phyloP scores from a whole-genome alignment of 805 yeast species.

The Metschnikowia picachoensis region DNA sequence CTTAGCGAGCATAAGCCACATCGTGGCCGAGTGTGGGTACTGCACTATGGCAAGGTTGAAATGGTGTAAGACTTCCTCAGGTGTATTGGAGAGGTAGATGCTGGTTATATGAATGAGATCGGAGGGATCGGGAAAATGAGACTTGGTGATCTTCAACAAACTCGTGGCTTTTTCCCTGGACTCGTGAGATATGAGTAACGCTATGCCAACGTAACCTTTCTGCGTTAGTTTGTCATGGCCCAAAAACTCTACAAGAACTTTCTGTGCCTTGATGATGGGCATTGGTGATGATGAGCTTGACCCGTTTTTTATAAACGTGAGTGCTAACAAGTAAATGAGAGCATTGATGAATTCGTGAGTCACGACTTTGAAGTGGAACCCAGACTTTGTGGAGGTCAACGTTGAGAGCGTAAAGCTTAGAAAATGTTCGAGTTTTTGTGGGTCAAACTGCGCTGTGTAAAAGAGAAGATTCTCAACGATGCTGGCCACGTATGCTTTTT shows the following conservation, averaged over 20 bases:
- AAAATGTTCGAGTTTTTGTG: constrained; percentile 20
- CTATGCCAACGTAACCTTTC: constrained; percentile 36
- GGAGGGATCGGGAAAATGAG: constrained; percentile 23
- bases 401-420: constrained; percentile 17
- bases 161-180: constrained; percentile 25
- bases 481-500: constrained; percentile 15
- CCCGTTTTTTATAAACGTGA: constrained; percentile 12
- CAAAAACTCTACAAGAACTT: constrained; percentile 22
- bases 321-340: constrained; percentile 23
- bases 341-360: constrained; percentile 16
- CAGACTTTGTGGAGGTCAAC: constrained; percentile 20
- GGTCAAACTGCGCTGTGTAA: constrained; percentile 25
- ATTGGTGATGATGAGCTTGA: constrained; percentile 3
- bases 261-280: constrained; percentile 27
- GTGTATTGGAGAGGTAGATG: constrained; percentile 26
- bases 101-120: constrained; percentile 23
- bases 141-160: constrained; percentile 26
- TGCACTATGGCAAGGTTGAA: constrained; percentile 29
- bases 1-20: constrained; percentile 36
- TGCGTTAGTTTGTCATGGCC: constrained; percentile 22
- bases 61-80: constrained; percentile 33
- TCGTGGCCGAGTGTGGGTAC: constrained; percentile 22
- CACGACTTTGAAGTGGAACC: constrained; percentile 19
- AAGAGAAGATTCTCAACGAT: constrained; percentile 26
- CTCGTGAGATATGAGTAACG: constrained; percentile 24